Evolutionary conservation across 2,329 filamentous ascomycete genomes (phyloP).

Genomic region (Teratosphaeria zuluensis): DNA sequence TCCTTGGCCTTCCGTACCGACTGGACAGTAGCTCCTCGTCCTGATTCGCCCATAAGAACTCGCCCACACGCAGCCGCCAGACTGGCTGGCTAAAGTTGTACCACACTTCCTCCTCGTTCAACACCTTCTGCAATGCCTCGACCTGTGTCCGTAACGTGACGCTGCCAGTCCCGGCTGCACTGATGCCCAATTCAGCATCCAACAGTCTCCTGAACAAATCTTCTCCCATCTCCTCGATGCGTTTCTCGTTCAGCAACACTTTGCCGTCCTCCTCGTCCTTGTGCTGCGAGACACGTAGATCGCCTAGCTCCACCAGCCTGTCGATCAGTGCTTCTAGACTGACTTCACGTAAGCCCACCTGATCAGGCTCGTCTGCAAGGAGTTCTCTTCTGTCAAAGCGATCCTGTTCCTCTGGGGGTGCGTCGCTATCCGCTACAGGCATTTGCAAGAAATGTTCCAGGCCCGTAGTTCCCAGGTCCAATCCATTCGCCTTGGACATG

Average conservation of each 20-base stretch:
- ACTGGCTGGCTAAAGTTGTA: slow-evolving; percentile 38
- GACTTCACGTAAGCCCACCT: slow-evolving; percentile 15
- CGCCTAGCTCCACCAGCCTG: slow-evolving; percentile 15
- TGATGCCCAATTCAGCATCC: slow-evolving; percentile 8
- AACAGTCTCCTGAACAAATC: slow-evolving; percentile 20
- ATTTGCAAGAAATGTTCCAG: slow-evolving; percentile 40
- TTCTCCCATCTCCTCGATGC: slow-evolving; percentile 16
- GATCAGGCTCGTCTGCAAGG: slow-evolving; percentile 12
- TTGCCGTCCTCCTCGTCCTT: not conserved
- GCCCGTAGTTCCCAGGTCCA: slow-evolving; percentile 38
- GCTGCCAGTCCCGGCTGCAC: slow-evolving; percentile 6
- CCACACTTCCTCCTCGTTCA: slow-evolving; percentile 37
- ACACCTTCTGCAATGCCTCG: slow-evolving; percentile 32
- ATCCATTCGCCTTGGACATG: slow-evolving; percentile 37
- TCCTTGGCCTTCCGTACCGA: slow-evolving; percentile 22
- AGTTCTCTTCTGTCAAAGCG: slow-evolving; percentile 11
- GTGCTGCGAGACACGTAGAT: slow-evolving; percentile 4
- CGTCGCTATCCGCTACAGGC: slow-evolving; percentile 29
- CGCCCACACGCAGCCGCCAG: slow-evolving; percentile 37
- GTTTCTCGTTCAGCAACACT: slow-evolving; percentile 9
- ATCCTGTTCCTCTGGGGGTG: slow-evolving; percentile 6
- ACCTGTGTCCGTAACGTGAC: slow-evolving; percentile 35
- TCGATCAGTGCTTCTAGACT: slow-evolving; percentile 13
- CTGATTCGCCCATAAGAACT: slow-evolving; percentile 33
- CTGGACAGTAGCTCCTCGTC: slow-evolving; percentile 5